Base-by-base conservation (phyloP, 768 basidiomycete genomes). In the Mycena chlorophos region DNA sequence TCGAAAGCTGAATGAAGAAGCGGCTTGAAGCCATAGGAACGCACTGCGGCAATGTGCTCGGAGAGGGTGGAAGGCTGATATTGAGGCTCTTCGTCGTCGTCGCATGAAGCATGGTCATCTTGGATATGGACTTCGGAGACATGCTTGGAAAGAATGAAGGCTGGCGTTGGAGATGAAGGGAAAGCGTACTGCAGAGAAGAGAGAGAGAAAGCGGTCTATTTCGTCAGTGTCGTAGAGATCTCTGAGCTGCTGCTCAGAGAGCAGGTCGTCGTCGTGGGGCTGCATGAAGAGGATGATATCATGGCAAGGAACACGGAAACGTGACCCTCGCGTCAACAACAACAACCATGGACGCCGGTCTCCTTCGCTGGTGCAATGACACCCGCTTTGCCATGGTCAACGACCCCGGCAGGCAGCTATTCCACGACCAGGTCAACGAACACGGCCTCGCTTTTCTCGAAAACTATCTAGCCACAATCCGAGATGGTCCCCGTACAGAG, bases 401-500 rank as follows among this genome's bases (percentile, higher is more conserved):
- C 47, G 91, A 92, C 66, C 81, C 86, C 51, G 88, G 85, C 22
- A 82, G 87, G 14, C 78, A 86, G 60, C 72, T 81, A 47, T 84
- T 93, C 62, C 81, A 87, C 51, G 84, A 87, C 49, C 86, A 91
- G 64, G 80, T 91, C 31, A 86, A 89, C 48, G 80, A 76, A 2
- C 84, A 89, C 57, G 91, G 88, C 3, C 89, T 91, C 69, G 76
- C 84, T 59, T 92, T 91, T 68, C 80, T 93, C 39, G 85, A 91
- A 58, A 84, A 86, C 64, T 92, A 91, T 66, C 72, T 91, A 40
- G 85, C 87, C 63, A 83, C 82, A 63, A 89, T 92, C 55, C 73
- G 89, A 29, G 76, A 79, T 3, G 84, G 86, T 29, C 78, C 80
- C 30, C 84, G 81, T 65, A 78, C 85, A 70, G 88, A 84, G 90